Base-by-base conservation (phyloP, 2,329 filamentous ascomycete species). In the Arthrobotrys pseudoclavata region DNA sequence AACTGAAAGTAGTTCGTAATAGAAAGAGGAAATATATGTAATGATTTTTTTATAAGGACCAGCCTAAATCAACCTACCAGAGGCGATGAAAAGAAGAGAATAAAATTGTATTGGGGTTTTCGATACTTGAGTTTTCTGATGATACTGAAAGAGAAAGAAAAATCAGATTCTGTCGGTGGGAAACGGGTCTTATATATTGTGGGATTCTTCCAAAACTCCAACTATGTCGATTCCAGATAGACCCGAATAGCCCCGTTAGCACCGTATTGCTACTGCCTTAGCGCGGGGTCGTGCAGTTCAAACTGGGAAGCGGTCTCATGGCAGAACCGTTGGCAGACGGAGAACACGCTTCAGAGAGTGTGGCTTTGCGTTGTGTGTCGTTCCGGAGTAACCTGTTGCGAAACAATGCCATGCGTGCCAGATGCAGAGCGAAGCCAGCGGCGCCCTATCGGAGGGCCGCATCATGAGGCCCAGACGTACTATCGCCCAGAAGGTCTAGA, bases 51-150 rank as follows among this genome's bases (percentile, higher is more conserved):
- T 15, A 42, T 31, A 29, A 66, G 69, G 45, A 66, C 69, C 69
- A 66, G 69, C 69, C 69, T 72, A 60, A 57, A 72, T 72, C 69
- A 70, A 76, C 72, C 72, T 76, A 61, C 72, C 72, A 76, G 72
- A 76, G 72, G 72, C 52, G 63, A 69, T 69, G 63, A 50, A 50
- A 45, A 50, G 47, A 50, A 50, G 22, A 61, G 50, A 69, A 47
- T 1, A 69, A 55, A 31, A 48, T 3, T 50, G 31, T 60, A 12
- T 26, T 47, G 55, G 57, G 48, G 47, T 68, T 40, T 40, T 66
- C 18, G 55, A 62, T 62, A 26, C 40, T 60, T 45, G 53, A 24
- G 47, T 76, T 55, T 53, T 69, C 45, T 48, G 64, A 68, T 45
- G 69, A 42, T 69, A 50, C 31, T 76, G 31, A 45, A 50, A 7